Conservation (phyloP, 148 eudicot genomes). For the Rhododendron williamsianum region DNA sequence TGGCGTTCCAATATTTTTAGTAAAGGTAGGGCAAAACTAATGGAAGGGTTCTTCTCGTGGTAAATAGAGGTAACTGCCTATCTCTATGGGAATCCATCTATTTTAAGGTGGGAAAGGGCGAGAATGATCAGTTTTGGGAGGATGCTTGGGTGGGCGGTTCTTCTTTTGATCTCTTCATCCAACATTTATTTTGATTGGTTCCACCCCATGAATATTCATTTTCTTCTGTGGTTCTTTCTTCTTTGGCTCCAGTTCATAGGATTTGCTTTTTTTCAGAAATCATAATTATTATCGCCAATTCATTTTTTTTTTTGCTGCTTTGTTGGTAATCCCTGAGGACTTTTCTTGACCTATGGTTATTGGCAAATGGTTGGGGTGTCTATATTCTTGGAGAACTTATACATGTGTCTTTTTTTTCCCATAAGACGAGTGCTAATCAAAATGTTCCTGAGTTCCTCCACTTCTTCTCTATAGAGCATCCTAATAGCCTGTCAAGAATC, state of each 20-base stretch:
- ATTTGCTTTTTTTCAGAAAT: not conserved
- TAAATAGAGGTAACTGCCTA: not conserved
- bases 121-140: not conserved
- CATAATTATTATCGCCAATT: not conserved
- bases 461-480: not conserved
- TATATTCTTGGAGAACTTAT: not conserved
- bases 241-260: not conserved
- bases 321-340: not conserved
- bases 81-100: not conserved
- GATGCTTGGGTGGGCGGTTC: not conserved
- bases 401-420: not conserved
- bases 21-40: not conserved
- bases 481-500: not conserved
- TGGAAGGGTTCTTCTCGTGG: not conserved
- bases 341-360: not conserved
- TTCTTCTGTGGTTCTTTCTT: not conserved
- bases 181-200: not conserved
- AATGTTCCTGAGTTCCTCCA: not conserved
- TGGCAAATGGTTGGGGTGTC: not conserved
- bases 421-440: not conserved
- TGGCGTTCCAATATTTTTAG: not conserved
- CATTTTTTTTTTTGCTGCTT: not conserved
- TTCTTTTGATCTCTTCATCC: not conserved
- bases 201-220: not conserved
- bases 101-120: not conserved